Evolutionary conservation across 108 stramenopile species (phyloP).

Genomic region (Heterococcus sp.): DNA sequence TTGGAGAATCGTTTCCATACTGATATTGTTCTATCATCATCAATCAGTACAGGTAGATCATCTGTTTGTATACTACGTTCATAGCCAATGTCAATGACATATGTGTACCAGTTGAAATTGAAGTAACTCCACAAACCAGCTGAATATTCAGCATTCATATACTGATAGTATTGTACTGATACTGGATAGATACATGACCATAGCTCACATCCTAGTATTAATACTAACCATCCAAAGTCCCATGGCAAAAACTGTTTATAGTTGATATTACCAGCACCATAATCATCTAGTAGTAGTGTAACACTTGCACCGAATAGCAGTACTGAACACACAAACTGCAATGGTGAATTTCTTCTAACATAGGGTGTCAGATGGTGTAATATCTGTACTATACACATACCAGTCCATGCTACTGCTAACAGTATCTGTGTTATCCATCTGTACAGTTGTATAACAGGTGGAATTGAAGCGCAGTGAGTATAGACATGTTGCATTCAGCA

Average conservation of each 20-base stretch:
- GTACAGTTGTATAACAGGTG: no score
- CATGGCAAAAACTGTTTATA: background rate
- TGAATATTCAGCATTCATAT: conserved; percentile 15
- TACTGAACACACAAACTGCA: no score
- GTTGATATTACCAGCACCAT: background rate
- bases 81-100: conserved; percentile 8
- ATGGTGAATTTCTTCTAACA: no score
- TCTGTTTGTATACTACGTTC: conserved; percentile 7
- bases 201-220: background rate
- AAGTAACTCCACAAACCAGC: conserved; percentile 12
- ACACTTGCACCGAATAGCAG: no score
- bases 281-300: background rate
- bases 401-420: no score
- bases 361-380: no score
- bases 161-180: background rate
- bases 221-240: background rate
- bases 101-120: conserved; percentile 33
- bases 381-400: no score
- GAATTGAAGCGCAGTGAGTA: no score
- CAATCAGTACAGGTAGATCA: conserved; percentile 3
- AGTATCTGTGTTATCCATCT: no score
- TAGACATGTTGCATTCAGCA: no score
- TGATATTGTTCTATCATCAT: background rate
- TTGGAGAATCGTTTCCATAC: conserved; percentile 2
- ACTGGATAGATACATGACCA: background rate